Percentiles rank a stretch among this genome's conserved stretches.
Evolutionary conservation across 2,329 filamentous ascomycete genomes (phyloP).

Genomic region (Sporothrix schenckii): DNA sequence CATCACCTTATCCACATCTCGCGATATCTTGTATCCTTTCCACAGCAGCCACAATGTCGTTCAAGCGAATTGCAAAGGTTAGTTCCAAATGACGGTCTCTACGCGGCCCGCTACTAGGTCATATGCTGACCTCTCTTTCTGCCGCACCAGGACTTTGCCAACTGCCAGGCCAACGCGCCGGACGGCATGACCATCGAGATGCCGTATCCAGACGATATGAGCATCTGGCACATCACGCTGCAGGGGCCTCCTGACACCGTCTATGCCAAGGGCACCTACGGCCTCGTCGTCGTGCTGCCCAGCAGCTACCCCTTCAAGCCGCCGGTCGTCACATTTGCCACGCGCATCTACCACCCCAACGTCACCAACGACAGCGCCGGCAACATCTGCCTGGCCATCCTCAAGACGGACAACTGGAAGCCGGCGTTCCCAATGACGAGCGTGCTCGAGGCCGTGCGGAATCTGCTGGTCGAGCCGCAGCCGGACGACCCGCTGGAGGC

Average conservation of each 20-base stretch:
- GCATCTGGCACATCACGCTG: slow-evolving; percentile 57
- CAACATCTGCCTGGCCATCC: slow-evolving; percentile 80
- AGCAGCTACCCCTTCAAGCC: slow-evolving; percentile 88
- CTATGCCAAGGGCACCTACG: slow-evolving; percentile 71
- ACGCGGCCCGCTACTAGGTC: no score
- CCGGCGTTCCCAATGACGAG: slow-evolving; percentile 74
- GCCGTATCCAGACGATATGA: slow-evolving; percentile 52
- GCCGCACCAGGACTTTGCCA: slow-evolving; percentile 54
- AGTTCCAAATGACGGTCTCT: neutral
- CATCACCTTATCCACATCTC: neutral
- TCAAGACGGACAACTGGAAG: slow-evolving; percentile 90
- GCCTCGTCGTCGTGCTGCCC: slow-evolving; percentile 72
- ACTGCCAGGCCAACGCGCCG: slow-evolving; percentile 54
- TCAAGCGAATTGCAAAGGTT: slow-evolving; percentile 36
- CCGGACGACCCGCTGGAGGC: slow-evolving; percentile 88
- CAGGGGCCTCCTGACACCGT: slow-evolving; percentile 49
- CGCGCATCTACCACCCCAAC: slow-evolving; percentile 95
- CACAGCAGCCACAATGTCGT: slow-evolving; percentile 42
- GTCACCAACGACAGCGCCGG: slow-evolving; percentile 84
- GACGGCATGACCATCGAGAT: slow-evolving; percentile 53
- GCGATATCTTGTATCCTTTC: slow-evolving; percentile 32
- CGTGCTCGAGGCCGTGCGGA: slow-evolving; percentile 75
- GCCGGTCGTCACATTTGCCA: slow-evolving; percentile 75
- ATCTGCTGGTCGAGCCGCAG: slow-evolving; percentile 77
- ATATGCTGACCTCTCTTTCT: neutral